phyloP scores from a whole-genome alignment of 345 rosid genomes.

The Draba incana region DNA sequence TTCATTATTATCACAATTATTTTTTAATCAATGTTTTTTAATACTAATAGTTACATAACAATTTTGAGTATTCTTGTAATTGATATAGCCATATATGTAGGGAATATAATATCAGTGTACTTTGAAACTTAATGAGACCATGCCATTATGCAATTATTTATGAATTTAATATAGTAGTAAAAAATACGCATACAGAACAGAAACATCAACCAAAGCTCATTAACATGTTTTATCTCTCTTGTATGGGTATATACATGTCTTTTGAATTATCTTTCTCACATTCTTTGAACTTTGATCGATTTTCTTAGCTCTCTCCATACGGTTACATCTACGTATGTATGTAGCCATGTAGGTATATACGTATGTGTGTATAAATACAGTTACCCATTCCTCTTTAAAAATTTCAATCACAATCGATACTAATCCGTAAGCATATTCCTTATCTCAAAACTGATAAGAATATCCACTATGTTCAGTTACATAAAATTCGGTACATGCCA shows the following conservation, averaged over 20 bases:
- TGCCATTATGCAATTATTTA: neutral
- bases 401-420: constrained; percentile 1
- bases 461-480: constrained; percentile 15
- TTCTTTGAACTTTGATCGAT: constrained; percentile 23
- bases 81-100: too few species aligned
- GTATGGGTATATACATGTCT: constrained; percentile 26
- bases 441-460: constrained; percentile 7
- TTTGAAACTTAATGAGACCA: constrained; percentile 1
- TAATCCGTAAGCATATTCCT: constrained; percentile 33
- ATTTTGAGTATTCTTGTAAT: neutral
- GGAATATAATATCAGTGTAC: neutral
- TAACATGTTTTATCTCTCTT: constrained; percentile 13
- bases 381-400: constrained; percentile 36
- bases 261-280: constrained; percentile 19
- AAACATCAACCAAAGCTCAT: constrained; percentile 22
- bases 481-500: constrained; percentile 20
- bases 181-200: constrained; percentile 2
- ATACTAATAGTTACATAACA: too few species aligned
- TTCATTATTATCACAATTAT: too few species aligned
- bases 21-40: too few species aligned
- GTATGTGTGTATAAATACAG: neutral
- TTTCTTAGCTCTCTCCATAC: constrained; percentile 18
- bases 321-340: too few species aligned
- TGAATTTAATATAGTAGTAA: neutral
- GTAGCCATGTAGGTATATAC: too few species aligned